These are phyloP conservation scores for Diaporthe citri DNA, from an alignment of 2,329 filamentous ascomycete species.

Conservation along the genomic window DNA sequence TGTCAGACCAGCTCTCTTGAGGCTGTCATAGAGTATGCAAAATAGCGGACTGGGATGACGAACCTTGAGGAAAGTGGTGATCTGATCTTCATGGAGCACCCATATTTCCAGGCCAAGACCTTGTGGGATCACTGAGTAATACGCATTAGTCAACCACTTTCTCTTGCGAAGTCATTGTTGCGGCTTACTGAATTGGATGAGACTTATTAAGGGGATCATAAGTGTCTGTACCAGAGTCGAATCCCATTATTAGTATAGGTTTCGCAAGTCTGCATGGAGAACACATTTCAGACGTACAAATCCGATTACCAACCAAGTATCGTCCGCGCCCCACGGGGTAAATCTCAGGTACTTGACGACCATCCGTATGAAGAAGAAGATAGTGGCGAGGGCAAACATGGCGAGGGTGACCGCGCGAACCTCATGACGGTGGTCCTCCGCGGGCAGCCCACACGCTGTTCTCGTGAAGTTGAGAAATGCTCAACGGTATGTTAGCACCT, in stretches of 20 bases:
- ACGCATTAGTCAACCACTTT: background rate
- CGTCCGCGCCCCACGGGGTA: background rate
- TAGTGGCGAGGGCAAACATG: background rate
- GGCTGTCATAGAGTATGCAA: background rate
- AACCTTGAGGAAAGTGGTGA: background rate
- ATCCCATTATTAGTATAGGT: background rate
- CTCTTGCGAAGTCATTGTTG: background rate
- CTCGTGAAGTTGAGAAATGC: constrained; percentile 7
- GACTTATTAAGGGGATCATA: background rate
- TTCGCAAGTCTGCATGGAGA: background rate
- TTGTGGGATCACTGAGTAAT: background rate
- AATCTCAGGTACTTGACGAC: background rate
- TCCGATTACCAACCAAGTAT: background rate
- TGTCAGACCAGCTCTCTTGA: background rate
- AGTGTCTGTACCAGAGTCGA: background rate
- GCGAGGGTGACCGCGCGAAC: background rate
- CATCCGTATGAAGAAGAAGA: constrained; percentile 13
- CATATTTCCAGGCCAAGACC: constrained; percentile 1
- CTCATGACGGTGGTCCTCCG: background rate
- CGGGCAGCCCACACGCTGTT: constrained; percentile 14
- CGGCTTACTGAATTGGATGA: background rate
- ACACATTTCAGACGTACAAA: background rate
- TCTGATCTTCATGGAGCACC: constrained; percentile 9
- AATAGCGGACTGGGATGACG: background rate
- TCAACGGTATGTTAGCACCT: background rate